These are phyloP conservation scores for Bisporella sp. DNA, from an alignment of 2,329 filamentous ascomycete species.

Conservation along the genomic window DNA sequence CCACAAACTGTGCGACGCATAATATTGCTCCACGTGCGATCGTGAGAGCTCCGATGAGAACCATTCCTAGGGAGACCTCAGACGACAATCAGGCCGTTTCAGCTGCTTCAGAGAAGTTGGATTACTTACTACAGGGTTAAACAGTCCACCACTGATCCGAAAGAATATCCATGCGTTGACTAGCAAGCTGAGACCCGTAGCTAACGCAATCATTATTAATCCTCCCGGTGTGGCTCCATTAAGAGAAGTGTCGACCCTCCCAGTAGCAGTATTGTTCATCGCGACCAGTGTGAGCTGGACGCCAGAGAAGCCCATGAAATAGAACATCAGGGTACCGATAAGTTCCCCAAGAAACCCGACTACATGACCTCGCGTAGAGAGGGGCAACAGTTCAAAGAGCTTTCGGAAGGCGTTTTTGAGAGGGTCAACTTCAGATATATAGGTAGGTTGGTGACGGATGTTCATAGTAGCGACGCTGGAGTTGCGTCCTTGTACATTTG, in stretches of 20 bases:
- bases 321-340: constrained; percentile 38
- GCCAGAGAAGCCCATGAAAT: constrained; percentile 25
- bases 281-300: constrained; percentile 19
- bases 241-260: constrained; percentile 13
- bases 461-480: neutral
- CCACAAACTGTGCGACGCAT: constrained; percentile 24
- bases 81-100: neutral
- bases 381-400: constrained; percentile 12
- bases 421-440: constrained; percentile 10
- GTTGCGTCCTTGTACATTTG: neutral
- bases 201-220: constrained; percentile 23
- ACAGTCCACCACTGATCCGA: constrained; percentile 40
- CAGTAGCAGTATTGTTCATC: constrained; percentile 26
- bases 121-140: constrained; percentile 37
- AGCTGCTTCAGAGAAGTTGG: neutral
- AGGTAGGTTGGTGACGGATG: neutral
- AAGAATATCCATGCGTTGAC: constrained; percentile 42
- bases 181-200: constrained; percentile 29
- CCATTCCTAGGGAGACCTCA: constrained; percentile 29
- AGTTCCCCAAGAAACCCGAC: constrained; percentile 43
- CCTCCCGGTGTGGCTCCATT: constrained; percentile 6
- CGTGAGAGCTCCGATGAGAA: constrained; percentile 27
- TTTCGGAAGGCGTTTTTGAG: constrained; percentile 12
- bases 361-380: constrained; percentile 33
- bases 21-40: constrained; percentile 24